Percentiles rank a stretch among this genome's conserved stretches.
Evolutionary conservation across 805 yeast species (phyloP).

Genomic region (Starmerella etchellsii): DNA sequence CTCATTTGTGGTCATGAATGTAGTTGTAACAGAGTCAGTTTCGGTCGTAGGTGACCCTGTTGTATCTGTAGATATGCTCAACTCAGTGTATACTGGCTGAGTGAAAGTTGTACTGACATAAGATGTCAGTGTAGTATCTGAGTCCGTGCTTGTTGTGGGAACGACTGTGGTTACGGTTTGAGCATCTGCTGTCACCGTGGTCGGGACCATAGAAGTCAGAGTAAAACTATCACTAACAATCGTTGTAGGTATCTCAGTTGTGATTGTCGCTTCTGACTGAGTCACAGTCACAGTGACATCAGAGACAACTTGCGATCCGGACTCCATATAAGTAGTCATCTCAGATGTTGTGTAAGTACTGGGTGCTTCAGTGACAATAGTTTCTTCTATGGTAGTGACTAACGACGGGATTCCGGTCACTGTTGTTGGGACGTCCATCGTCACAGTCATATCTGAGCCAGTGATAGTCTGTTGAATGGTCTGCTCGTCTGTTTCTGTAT

Average conservation of each 20-base stretch:
- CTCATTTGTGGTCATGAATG: background rate
- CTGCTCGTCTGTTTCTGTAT: background rate
- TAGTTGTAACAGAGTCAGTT: constrained; percentile 3
- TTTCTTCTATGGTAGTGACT: background rate
- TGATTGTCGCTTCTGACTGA: background rate
- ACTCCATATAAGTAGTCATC: background rate
- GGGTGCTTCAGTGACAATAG: background rate
- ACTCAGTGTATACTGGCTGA: background rate
- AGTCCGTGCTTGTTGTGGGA: background rate
- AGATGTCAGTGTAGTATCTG: background rate
- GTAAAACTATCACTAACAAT: background rate
- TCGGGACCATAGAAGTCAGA: background rate
- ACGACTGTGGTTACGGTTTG: background rate
- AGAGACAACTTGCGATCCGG: background rate
- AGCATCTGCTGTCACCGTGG: background rate
- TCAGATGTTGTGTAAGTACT: background rate
- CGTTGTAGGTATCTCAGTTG: background rate
- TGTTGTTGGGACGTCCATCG: too few species aligned
- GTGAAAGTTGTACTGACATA: background rate
- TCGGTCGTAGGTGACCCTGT: background rate
- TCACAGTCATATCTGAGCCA: too few species aligned
- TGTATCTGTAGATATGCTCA: background rate
- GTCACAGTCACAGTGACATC: background rate
- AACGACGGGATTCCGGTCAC: background rate
- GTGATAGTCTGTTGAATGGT: too few species aligned